Percentiles rank a stretch among this genome's conserved stretches.
Evolutionary conservation across 2,329 filamentous ascomycete genomes (phyloP).

Genomic region (Scolecobasidium constrictum): DNA sequence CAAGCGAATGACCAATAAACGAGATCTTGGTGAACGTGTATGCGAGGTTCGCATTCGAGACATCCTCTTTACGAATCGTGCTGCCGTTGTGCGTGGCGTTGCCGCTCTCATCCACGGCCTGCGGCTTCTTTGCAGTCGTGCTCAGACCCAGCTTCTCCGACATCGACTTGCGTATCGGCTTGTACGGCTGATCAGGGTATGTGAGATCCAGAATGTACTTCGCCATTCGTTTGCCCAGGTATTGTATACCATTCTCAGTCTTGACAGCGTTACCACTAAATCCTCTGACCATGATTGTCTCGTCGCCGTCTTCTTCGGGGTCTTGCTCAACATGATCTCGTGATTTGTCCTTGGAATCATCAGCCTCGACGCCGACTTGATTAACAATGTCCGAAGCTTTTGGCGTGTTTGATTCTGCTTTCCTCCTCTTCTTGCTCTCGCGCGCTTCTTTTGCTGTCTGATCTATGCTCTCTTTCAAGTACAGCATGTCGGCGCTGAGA

Average conservation of each 20-base stretch:
- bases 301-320: slow-evolving; percentile 57
- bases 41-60: slow-evolving; percentile 37
- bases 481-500: slow-evolving; percentile 90
- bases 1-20: slow-evolving; percentile 85
- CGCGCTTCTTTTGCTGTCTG: slow-evolving; percentile 64
- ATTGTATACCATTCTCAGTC: slow-evolving; percentile 93
- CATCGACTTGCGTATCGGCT: slow-evolving; percentile 52
- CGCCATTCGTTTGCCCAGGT: slow-evolving; percentile 85
- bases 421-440: slow-evolving; percentile 46
- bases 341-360: slow-evolving; percentile 25
- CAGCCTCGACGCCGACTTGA: slow-evolving; percentile 19
- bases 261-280: slow-evolving; percentile 83
- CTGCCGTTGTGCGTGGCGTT: slow-evolving; percentile 50
- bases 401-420: slow-evolving; percentile 31
- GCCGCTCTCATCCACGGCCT: slow-evolving; percentile 15
- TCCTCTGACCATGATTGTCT: slow-evolving; percentile 80
- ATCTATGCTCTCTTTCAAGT: slow-evolving; percentile 94
- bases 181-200: slow-evolving; percentile 84
- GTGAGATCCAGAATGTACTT: slow-evolving; percentile 84
- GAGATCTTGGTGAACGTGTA: slow-evolving; percentile 92
- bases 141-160: slow-evolving; percentile 36
- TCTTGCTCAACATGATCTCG: slow-evolving; percentile 22
- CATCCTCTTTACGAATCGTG: slow-evolving; percentile 41
- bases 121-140: slow-evolving; percentile 24
- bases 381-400: slow-evolving; percentile 22